A percentile compares a stretch with the other conserved stretches of the same genome.
phyloP scores from a whole-genome alignment of 2,329 filamentous ascomycete genomes.

The Nigrospora sphaerica region DNA sequence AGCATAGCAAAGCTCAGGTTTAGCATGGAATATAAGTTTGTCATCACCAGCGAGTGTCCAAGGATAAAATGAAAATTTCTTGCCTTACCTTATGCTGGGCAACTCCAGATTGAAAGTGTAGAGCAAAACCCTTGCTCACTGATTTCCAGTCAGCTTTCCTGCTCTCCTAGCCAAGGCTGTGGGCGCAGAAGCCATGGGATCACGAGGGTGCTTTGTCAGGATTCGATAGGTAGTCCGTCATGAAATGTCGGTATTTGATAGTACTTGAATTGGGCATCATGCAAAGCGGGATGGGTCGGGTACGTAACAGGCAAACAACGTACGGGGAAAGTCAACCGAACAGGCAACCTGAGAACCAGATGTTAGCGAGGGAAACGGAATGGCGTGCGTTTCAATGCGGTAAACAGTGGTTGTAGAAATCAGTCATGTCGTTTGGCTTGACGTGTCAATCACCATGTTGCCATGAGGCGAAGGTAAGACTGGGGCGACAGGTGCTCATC shows the following conservation, averaged over 20 bases:
- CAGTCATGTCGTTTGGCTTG: slow-evolving; percentile 43
- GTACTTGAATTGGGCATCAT: slow-evolving; percentile 33
- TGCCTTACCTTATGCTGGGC: slow-evolving; percentile 14
- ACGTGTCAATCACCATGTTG: slow-evolving; percentile 49
- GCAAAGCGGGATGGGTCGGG: slow-evolving; percentile 7
- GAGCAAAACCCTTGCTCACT: too few relatives aligned
- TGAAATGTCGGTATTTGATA: slow-evolving; percentile 37
- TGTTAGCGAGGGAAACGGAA: slow-evolving; percentile 11
- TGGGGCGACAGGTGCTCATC: slow-evolving; percentile 55
- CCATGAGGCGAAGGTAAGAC: slow-evolving; percentile 36
- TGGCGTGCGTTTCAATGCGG: background rate
- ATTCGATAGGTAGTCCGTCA: slow-evolving; percentile 24
- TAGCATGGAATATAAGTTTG: slow-evolving; percentile 69
- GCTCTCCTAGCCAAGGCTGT: too few relatives aligned
- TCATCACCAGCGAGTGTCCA: slow-evolving; percentile 51
- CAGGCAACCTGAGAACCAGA: background rate
- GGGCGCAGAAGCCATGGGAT: background rate
- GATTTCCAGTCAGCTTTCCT: too few relatives aligned
- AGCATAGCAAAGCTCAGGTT: slow-evolving; percentile 60
- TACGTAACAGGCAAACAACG: background rate
- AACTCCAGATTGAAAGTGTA: too few relatives aligned
- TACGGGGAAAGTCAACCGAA: background rate
- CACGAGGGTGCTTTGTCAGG: background rate
- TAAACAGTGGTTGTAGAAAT: slow-evolving; percentile 12
- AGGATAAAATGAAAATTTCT: slow-evolving; percentile 16